Evolutionary conservation across 768 basidiomycete species (phyloP).

Genomic region (Mycena galopus): DNA sequence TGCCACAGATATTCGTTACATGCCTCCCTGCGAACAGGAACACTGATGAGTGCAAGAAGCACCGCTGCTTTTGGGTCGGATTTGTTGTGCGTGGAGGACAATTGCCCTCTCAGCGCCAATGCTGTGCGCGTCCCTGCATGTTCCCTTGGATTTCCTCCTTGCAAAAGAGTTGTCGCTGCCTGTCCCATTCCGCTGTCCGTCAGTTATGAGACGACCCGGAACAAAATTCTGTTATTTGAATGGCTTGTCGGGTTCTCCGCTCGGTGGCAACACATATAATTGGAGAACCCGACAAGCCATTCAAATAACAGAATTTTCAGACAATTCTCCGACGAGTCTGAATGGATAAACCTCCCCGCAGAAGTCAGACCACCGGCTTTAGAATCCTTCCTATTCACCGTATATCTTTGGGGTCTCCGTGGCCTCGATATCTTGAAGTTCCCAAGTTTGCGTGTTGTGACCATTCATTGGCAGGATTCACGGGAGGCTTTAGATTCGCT

Average conservation of each 20-base stretch:
- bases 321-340: background rate
- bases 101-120: background rate
- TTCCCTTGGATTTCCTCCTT: background rate
- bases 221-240: background rate
- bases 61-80: constrained; percentile 16
- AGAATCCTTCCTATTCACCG: background rate
- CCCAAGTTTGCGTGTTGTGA: background rate
- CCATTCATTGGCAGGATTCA: background rate
- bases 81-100: constrained; percentile 1
- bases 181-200: background rate
- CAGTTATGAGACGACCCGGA: background rate
- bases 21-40: constrained; percentile 18
- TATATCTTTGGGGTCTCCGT: background rate
- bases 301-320: background rate
- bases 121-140: background rate
- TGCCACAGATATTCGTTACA: background rate
- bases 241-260: background rate
- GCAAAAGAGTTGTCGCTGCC: background rate
- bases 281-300: background rate
- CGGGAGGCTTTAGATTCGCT: background rate
- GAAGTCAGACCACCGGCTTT: background rate
- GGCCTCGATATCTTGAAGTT: background rate
- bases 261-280: background rate
- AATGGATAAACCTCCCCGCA: background rate
- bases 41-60: constrained; percentile 11